Base-by-base conservation (phyloP, 129 eudicot genomes). In the Artemisia annua region DNA sequence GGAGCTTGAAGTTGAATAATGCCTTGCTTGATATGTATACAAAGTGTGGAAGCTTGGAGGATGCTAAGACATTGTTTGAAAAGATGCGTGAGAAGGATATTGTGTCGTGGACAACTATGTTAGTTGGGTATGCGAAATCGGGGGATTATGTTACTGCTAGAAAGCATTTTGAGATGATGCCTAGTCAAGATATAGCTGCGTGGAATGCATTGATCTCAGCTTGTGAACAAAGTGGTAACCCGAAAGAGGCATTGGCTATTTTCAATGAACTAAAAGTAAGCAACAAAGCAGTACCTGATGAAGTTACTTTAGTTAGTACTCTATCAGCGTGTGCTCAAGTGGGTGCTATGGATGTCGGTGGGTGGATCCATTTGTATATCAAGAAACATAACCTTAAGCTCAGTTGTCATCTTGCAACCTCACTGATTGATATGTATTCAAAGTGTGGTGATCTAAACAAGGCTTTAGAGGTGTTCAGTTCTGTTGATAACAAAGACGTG, bases 161-260 rank as follows among this genome's bases (percentile, higher is more conserved):
- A 32, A 70, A 71, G 55, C 73, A 82, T 70, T 86, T 91, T 43
- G 82, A 81, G 28, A 70, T 51, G 2, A 77, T 83, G 82, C 96
- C 97, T 67, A 3, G 15, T 68, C 86, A 82, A 76, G 96, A 86
- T 71, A 86, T 86, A 35, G 86, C 89, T n/a, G 79, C 79, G 3
- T 88, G 97, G 97, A 91, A 88, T 71, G 91, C 96, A 39, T 84
- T 91, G 19, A 88, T 91, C 26, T 85, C 91, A 3, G 89, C 88
- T 55, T 88, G 84, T 56, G 91, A 83, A 78, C 91, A 91, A 66
- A 66, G 57, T 35, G 96, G 92, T 51, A 82, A 82, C 30, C 85
- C 90, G 0, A 88, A 84, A 78, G 90, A 86, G 73, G 92, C 97
- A 24, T 84, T 91, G 54, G 86, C 80, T 54, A 22, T 84, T 75